Conservation (phyloP, 805 yeast genomes). For the Yamadazyma sp. region DNA sequence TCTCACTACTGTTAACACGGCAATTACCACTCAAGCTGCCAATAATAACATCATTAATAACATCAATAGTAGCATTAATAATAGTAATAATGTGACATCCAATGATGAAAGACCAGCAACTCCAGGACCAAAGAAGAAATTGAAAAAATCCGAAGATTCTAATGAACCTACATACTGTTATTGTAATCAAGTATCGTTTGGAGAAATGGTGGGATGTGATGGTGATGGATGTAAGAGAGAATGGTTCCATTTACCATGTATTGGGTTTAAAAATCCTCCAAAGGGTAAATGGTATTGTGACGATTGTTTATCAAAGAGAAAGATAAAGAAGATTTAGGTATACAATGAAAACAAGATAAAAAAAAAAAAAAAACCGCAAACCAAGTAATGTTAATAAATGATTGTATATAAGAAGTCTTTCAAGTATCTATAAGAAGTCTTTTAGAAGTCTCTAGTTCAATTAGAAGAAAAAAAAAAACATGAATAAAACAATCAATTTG, state of each 20-base stretch:
- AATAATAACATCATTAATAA: constrained; percentile 2
- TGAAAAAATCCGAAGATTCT: constrained; percentile 18
- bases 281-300: constrained; percentile 53
- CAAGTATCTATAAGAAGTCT: neutral
- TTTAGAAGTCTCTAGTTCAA: too few species aligned
- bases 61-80: constrained; percentile 1
- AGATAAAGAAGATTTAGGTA: constrained; percentile 9
- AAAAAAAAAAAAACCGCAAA: neutral
- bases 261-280: constrained; percentile 82
- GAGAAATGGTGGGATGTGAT: constrained; percentile 99
- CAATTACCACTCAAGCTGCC: constrained; percentile 1
- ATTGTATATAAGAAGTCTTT: neutral
- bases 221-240: constrained; percentile 89
- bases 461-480: too few species aligned
- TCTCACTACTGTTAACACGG: neutral
- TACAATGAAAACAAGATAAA: too few species aligned
- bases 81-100: constrained; percentile 3
- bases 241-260: constrained; percentile 95
- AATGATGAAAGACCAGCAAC: constrained; percentile 16
- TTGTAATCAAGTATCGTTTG: constrained; percentile 95
- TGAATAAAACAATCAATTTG: neutral
- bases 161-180: constrained; percentile 88
- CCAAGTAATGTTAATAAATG: neutral
- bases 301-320: constrained; percentile 36
- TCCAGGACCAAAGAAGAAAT: constrained; percentile 20